Evolutionary conservation across 2,329 filamentous ascomycete species (phyloP), one percentile per base, ranked within the genome.

Genomic region (Fusarium sp.): DNA sequence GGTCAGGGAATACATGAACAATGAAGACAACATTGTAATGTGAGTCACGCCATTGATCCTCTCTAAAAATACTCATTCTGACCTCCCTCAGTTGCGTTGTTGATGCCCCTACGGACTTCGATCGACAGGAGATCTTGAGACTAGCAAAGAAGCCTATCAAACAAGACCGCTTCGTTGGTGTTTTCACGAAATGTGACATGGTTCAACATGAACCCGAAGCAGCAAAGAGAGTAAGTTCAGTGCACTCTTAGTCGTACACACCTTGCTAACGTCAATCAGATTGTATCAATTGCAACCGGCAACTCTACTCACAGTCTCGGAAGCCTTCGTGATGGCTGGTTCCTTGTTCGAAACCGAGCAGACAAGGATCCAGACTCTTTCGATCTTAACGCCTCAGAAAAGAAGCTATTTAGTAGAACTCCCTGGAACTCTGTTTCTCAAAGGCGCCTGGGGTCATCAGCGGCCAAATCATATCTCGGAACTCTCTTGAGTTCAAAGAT

Each of bases 111-210:
- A 76, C 65, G 4, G 77, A 80, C 49, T 63, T 81, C 7, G 56
- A 70, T 3, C 76, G 74, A 16, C 77, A 80, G 27, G 71, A 71
- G 0, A 79, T 80, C 7, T 67, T 78, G 14, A 56, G 63, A 4
- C 20, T 79, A 23, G 78, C 78, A 3, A 65, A 63, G 7, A 34
- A 69, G 2, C 41, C 77, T 20, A 76, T 79, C 4, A 69, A 76
- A 4, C 75, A 73, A 13, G 69, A 68, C 3, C 72, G 78, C 4
- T 67, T 80, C n/a, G 72, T 82, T 18, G 78, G 80, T 1, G 80
- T 81, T 2, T 78, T 81, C 28, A 82, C 80, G 2, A 81, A 81
- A 57, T 81, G 79, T 42, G 79, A 81, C n/a, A 70, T 71, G 54
- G 50, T 70, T 4, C 51, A 59, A 7, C 40, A 51, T 27, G 68